A percentile compares a stretch with the other conserved stretches of the same genome.
Conservation (phyloP, 371 early-diverging fungal species). For the Ordospora pajunii region DNA sequence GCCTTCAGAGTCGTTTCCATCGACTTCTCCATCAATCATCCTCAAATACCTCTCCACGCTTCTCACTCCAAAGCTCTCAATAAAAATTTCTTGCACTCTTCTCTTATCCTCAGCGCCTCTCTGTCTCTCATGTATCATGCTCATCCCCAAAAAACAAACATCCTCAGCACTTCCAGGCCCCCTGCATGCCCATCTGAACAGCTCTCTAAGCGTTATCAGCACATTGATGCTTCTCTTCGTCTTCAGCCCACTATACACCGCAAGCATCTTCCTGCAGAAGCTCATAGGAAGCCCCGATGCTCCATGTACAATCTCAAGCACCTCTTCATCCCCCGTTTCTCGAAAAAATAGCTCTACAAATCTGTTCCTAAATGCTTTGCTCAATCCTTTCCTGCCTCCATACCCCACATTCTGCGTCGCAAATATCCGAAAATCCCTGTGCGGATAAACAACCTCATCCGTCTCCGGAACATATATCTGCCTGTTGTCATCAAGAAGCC, state of each 20-base stretch:
- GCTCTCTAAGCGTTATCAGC: slow-evolving; percentile 86
- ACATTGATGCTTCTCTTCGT: slow-evolving; percentile 62
- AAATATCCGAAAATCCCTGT: slow-evolving; percentile 92
- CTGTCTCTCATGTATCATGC: slow-evolving; percentile 82
- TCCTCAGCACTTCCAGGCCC: slow-evolving; percentile 66
- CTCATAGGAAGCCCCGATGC: slow-evolving; percentile 28
- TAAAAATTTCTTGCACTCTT: slow-evolving; percentile 22
- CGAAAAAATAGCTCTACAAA: slow-evolving; percentile 68
- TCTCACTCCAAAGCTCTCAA: slow-evolving; percentile 3
- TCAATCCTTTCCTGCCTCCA: slow-evolving; percentile 93
- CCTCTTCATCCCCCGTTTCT: slow-evolving; percentile 41
- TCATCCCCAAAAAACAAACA: slow-evolving; percentile 78
- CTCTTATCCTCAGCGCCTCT: slow-evolving; percentile 71
- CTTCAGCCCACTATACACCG: slow-evolving; percentile 70
- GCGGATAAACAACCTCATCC: slow-evolving; percentile 80
- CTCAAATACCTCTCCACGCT: background rate
- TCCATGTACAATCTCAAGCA: slow-evolving; percentile 34
- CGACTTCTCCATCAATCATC: background rate
- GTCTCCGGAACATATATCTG: slow-evolving; percentile 92
- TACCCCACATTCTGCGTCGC: slow-evolving; percentile 98
- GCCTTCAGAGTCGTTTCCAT: background rate
- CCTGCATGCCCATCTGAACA: slow-evolving; percentile 92
- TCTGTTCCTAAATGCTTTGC: slow-evolving; percentile 94
- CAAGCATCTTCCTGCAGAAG: slow-evolving; percentile 66
- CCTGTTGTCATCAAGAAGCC: slow-evolving; percentile 93